Evolutionary conservation across 805 yeast species (phyloP).

Genomic region (Pichia heedii): DNA sequence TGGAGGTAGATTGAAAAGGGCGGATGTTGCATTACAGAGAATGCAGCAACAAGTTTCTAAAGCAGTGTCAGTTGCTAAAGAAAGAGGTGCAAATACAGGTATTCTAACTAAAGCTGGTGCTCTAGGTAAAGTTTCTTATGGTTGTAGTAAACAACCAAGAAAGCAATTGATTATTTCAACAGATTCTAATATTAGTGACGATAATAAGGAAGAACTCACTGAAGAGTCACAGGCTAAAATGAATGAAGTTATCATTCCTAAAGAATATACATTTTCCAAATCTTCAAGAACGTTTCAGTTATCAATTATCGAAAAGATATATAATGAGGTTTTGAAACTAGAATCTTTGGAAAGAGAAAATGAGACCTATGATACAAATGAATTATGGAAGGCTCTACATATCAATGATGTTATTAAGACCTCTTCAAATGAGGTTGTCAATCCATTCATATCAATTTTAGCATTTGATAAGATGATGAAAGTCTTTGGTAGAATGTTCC

Average conservation of each 20-base stretch:
- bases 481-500: constrained; percentile 79
- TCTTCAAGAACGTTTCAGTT: constrained; percentile 45
- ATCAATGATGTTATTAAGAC: constrained; percentile 52
- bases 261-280: constrained; percentile 25
- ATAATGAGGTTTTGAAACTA: constrained; percentile 63
- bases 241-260: constrained; percentile 22
- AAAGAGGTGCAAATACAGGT: constrained; percentile 56
- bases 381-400: constrained; percentile 72
- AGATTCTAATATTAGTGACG: constrained; percentile 17
- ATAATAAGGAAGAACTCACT: constrained; percentile 7
- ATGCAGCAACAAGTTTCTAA: constrained; percentile 97
- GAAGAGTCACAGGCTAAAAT: background rate
- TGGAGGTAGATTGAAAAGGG: constrained; percentile 77
- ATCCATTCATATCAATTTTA: constrained; percentile 77
- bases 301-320: constrained; percentile 68
- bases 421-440: constrained; percentile 46
- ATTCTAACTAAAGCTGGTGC: constrained; percentile 71
- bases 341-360: constrained; percentile 67
- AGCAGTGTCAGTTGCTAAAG: constrained; percentile 93
- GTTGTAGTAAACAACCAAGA: constrained; percentile 79
- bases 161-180: constrained; percentile 58
- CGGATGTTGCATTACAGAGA: constrained; percentile 87
- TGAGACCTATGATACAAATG: constrained; percentile 34
- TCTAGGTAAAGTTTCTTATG: constrained; percentile 74
- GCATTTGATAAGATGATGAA: constrained; percentile 83